Evolutionary conservation across 441 rosid species (phyloP).

Genomic region (Flueggea neowawraea): DNA sequence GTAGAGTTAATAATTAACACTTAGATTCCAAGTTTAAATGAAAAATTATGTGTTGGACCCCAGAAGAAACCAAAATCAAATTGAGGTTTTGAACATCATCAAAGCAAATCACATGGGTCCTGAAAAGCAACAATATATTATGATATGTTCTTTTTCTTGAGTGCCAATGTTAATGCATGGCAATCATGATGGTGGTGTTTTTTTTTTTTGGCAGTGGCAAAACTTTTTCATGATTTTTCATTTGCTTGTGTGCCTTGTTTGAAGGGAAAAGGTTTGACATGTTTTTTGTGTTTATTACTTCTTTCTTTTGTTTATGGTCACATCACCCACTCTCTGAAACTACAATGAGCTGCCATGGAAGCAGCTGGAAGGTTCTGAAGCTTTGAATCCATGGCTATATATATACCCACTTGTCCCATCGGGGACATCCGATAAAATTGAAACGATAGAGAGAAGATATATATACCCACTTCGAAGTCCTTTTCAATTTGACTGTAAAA

Average conservation of each 20-base stretch:
- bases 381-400: too few species aligned
- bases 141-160: constrained; percentile 3
- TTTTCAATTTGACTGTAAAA: too few species aligned
- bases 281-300: not conserved
- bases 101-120: constrained; percentile 40
- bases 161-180: constrained; percentile 26
- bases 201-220: constrained; percentile 14
- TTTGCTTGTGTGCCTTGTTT: not conserved
- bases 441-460: constrained; percentile 70
- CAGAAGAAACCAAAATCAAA: constrained; percentile 16
- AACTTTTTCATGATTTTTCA: constrained; percentile 16
- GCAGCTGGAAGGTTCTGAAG: too few species aligned
- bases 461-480: too few species aligned
- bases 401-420: constrained; percentile 13
- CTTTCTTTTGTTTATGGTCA: too few species aligned
- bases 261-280: constrained; percentile 7
- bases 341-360: too few species aligned
- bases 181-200: constrained; percentile 26
- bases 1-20: constrained; percentile 26
- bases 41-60: not conserved
- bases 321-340: too few species aligned
- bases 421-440: constrained; percentile 57
- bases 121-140: constrained; percentile 19
- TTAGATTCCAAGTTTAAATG: constrained; percentile 28
- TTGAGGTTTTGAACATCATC: constrained; percentile 27